Percentiles rank a stretch among this genome's conserved stretches.
These are phyloP conservation scores for sunflower (Helianthus annuus) DNA, from an alignment of 129 eudicot species.

Conservation along the genomic window HanXRQr2.0-SUNRISE NC_035438.2:31051285-31051784, in stretches of 20 bases:
- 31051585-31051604: background rate
- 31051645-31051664: background rate
- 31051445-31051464: too few species aligned
- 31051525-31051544: too few species aligned
- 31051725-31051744: conserved; percentile 88
- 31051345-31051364: too few species aligned
- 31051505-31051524: background rate
- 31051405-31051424: too few species aligned
- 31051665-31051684: conserved; percentile 12
- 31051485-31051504: too few species aligned
- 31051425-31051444: too few species aligned
- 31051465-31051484: too few species aligned
- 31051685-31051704: conserved; percentile 36
- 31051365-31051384: too few species aligned
- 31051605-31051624: background rate
- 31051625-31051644: background rate
- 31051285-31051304: too few species aligned
- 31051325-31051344: too few species aligned
- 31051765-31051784: conserved; percentile 71
- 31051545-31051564: background rate
- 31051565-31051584: background rate
- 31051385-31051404: too few species aligned
- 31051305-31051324: too few species aligned
- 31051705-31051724: conserved; percentile 72
- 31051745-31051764: conserved; percentile 66